Conservation (phyloP, 116 monocot genomes). For the Iris pallida region DNA sequence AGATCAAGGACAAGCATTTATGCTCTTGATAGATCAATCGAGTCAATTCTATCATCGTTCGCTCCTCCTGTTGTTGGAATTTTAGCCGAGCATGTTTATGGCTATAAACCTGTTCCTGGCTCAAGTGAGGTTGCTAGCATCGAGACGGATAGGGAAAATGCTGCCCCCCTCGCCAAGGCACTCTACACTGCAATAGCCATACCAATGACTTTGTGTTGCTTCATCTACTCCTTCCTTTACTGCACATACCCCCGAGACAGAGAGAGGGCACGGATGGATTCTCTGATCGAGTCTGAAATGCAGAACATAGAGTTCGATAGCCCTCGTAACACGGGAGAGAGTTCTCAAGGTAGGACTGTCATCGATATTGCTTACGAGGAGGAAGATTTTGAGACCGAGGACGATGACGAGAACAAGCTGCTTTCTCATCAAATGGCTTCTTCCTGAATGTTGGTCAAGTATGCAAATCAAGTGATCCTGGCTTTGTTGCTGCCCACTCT, state of each 20-base stretch:
- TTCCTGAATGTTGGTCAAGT: no score
- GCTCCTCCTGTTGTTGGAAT: slow-evolving; percentile 86
- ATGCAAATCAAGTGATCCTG: no score
- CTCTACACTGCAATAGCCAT: slow-evolving; percentile 76
- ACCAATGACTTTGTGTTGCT: slow-evolving; percentile 74
- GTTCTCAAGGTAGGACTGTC: slow-evolving; percentile 23
- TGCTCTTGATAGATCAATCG: slow-evolving; percentile 84
- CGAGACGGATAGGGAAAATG: slow-evolving; percentile 67
- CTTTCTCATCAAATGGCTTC: slow-evolving; percentile 9
- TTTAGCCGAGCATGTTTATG: slow-evolving; percentile 67
- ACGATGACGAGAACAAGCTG: slow-evolving; percentile 31
- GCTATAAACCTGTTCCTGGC: slow-evolving; percentile 50
- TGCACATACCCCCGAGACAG: slow-evolving; percentile 75
- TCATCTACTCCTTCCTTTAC: slow-evolving; percentile 87
- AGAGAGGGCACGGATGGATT: slow-evolving; percentile 72
- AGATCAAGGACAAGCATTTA: slow-evolving; percentile 83
- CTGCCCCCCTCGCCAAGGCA: slow-evolving; percentile 71
- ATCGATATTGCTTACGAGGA: slow-evolving; percentile 36
- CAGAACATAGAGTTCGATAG: slow-evolving; percentile 51
- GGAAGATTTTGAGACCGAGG: slow-evolving; percentile 35
- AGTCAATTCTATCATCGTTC: slow-evolving; percentile 77
- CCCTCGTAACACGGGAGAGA: not conserved
- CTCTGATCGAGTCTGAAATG: slow-evolving; percentile 64
- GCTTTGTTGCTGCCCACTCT: no score
- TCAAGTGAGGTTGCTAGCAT: slow-evolving; percentile 19